phyloP scores from a whole-genome alignment of 2,329 filamentous ascomycete genomes.

The Achaetomium macrosporum region DNA sequence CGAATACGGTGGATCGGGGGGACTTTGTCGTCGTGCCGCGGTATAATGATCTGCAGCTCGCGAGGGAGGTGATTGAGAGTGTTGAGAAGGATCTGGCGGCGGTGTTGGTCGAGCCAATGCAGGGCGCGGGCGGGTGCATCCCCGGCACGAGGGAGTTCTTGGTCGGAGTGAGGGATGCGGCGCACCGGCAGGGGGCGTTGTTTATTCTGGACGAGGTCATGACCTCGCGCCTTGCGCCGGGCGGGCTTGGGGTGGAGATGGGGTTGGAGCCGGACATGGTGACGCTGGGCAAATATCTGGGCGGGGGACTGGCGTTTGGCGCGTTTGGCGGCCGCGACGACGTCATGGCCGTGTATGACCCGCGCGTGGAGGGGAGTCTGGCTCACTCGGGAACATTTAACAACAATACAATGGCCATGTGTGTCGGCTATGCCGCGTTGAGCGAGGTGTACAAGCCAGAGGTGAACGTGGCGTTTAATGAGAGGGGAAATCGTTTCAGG shows the following conservation, averaged over 20 bases:
- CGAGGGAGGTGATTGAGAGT: constrained; percentile 37
- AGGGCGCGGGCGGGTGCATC: constrained; percentile 56
- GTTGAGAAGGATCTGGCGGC: constrained; percentile 45
- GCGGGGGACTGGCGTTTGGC: constrained; percentile 53
- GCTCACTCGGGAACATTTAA: constrained; percentile 58
- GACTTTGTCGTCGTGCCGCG: constrained; percentile 52
- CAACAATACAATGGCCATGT: constrained; percentile 51
- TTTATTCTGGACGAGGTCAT: constrained; percentile 69
- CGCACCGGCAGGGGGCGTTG: constrained; percentile 44
- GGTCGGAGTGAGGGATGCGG: constrained; percentile 40
- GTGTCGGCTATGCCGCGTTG: constrained; percentile 37
- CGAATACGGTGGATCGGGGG: constrained; percentile 43
- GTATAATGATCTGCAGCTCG: constrained; percentile 54
- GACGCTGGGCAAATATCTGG: constrained; percentile 53
- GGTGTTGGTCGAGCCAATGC: constrained; percentile 61
- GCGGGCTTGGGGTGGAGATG: constrained; percentile 41
- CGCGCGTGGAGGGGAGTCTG: constrained; percentile 34
- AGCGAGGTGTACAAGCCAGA: constrained; percentile 27
- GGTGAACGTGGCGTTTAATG: constrained; percentile 24
- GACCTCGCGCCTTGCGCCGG: constrained; percentile 52
- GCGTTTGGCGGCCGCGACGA: constrained; percentile 49
- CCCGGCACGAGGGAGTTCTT: constrained; percentile 48
- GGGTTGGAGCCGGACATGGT: constrained; percentile 50
- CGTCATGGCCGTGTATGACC: constrained; percentile 49
- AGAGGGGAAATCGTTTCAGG: constrained; percentile 25